Conservation (phyloP, 495 filamentous ascomycete genomes). For the Trichoderma reesei region DNA sequence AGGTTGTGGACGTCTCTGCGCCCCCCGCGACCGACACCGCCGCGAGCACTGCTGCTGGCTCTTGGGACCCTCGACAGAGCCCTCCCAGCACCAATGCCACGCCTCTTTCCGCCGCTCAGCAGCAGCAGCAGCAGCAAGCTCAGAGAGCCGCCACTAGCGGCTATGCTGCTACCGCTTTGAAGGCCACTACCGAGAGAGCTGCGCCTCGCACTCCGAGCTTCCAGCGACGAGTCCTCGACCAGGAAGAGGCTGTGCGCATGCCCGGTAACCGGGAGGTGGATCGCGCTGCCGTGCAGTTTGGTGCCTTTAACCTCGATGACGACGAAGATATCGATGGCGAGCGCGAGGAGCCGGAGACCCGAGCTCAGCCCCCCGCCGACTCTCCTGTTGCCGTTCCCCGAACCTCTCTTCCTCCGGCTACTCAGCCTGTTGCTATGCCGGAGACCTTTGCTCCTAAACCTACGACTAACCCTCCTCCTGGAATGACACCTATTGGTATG, state of each 20-base stretch:
- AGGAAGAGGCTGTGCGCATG: slow-evolving; percentile 97
- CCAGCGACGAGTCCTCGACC: slow-evolving; percentile 76
- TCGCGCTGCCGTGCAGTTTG: slow-evolving; percentile 91
- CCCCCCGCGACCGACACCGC: slow-evolving; percentile 69
- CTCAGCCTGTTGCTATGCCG: slow-evolving; percentile 43
- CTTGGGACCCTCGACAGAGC: slow-evolving; percentile 57
- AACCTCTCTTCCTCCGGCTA: slow-evolving; percentile 75
- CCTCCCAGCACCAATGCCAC: slow-evolving; percentile 39
- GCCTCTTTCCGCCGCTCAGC: slow-evolving; percentile 45
- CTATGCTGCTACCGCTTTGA: slow-evolving; percentile 64
- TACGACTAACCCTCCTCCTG: slow-evolving; percentile 17
- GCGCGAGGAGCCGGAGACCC: slow-evolving; percentile 87
- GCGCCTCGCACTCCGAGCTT: slow-evolving; percentile 57
- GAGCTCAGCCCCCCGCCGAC: slow-evolving; percentile 86
- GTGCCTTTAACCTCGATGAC: slow-evolving; percentile 85
- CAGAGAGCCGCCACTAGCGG: slow-evolving; percentile 50
- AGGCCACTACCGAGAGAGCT: slow-evolving; percentile 50
- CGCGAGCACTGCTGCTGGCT: slow-evolving; percentile 84
- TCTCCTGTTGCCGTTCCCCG: slow-evolving; percentile 85
- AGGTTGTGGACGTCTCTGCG: slow-evolving; percentile 68
- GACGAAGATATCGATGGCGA: slow-evolving; percentile 79
- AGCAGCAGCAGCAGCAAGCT: slow-evolving; percentile 47
- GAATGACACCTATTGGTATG: slow-evolving; percentile 18
- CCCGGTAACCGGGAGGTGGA: slow-evolving; percentile 96
- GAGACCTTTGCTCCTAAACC: slow-evolving; percentile 36